A percentile compares a stretch with the other conserved stretches of the same genome.
These are phyloP conservation scores for Colletotrichum sp. DNA, from an alignment of 2,329 filamentous ascomycete species.

Conservation along the genomic window DNA sequence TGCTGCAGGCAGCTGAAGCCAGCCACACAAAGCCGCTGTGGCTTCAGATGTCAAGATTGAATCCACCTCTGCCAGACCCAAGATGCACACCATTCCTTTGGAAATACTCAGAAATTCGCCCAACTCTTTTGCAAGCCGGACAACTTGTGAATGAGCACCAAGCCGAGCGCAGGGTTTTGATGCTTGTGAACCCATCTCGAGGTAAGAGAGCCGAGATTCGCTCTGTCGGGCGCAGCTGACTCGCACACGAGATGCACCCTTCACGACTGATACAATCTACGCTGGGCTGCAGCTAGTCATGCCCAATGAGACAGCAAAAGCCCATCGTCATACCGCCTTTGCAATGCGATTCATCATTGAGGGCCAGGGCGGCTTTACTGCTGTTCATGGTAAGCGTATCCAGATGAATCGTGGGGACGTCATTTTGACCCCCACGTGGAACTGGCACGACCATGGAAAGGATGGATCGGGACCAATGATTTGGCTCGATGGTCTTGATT, in stretches of 20 bases:
- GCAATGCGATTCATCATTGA: conserved; percentile 62
- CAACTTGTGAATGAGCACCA: conserved; percentile 35
- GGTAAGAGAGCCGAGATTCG: conserved; percentile 29
- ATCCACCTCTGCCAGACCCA: conserved; percentile 49
- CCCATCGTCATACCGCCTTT: conserved; percentile 59
- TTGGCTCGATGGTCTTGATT: conserved; percentile 60
- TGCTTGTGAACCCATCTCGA: conserved; percentile 39
- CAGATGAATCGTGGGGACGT: conserved; percentile 56
- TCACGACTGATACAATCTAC: conserved; percentile 60
- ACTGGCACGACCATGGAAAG: conserved; percentile 63
- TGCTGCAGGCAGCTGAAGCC: conserved; percentile 5
- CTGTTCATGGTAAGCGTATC: conserved; percentile 55
- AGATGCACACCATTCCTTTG: conserved; percentile 37
- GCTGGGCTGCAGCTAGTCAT: conserved; percentile 59
- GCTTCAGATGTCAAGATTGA: conserved; percentile 47
- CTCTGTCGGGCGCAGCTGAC: conserved; percentile 11
- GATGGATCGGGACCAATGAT: conserved; percentile 58
- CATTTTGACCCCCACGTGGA: conserved; percentile 60
- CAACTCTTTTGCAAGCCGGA: conserved; percentile 35
- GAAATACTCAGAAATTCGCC: conserved; percentile 35
- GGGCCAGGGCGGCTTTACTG: conserved; percentile 57
- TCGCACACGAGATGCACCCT: conserved; percentile 46
- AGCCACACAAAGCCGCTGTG: conserved; percentile 41
- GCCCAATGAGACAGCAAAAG: conserved; percentile 56
- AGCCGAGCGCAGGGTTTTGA: conserved; percentile 40